phyloP scores from a whole-genome alignment of 805 yeast genomes.

The Suhomyces kilbournensis region DNA sequence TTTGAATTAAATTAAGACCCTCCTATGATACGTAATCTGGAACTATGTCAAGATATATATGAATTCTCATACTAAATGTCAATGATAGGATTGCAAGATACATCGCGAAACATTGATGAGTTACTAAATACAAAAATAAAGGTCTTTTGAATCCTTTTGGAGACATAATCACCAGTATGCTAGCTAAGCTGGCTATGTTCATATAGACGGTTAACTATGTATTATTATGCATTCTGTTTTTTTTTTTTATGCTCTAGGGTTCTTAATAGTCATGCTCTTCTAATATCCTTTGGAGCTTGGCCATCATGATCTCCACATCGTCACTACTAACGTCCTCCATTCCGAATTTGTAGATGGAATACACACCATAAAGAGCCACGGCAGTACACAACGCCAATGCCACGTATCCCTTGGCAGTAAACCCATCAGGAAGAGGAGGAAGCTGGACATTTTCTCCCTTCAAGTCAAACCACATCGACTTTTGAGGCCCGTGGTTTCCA shows the following conservation, averaged over 20 bases:
- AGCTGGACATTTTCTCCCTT: slow-evolving; percentile 61
- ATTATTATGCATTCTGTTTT: not conserved
- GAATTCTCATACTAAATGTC: too few species aligned
- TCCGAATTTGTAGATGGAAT: slow-evolving; percentile 60
- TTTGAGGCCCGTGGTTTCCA: slow-evolving; percentile 45
- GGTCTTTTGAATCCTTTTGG: not conserved
- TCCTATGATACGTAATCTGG: too few species aligned
- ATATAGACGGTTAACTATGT: too few species aligned
- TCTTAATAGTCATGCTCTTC: slow-evolving; percentile 18
- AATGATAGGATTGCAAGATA: too few species aligned
- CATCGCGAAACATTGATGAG: not conserved
- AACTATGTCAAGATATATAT: too few species aligned
- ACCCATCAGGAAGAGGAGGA: slow-evolving; percentile 64
- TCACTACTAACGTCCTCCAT: slow-evolving; percentile 57
- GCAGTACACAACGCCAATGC: slow-evolving; percentile 55
- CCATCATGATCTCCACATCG: slow-evolving; percentile 43
- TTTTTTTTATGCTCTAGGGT: too few species aligned
- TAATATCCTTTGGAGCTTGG: slow-evolving; percentile 29
- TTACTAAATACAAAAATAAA: not conserved
- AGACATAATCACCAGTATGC: not conserved
- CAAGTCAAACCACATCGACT: slow-evolving; percentile 52
- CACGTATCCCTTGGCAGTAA: slow-evolving; percentile 66
- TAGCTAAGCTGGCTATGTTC: too few species aligned
- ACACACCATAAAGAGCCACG: slow-evolving; percentile 59
- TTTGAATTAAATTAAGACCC: too few species aligned